phyloP scores from a whole-genome alignment of 2,329 filamentous ascomycete species.

The Escovopsis sp. region DNA sequence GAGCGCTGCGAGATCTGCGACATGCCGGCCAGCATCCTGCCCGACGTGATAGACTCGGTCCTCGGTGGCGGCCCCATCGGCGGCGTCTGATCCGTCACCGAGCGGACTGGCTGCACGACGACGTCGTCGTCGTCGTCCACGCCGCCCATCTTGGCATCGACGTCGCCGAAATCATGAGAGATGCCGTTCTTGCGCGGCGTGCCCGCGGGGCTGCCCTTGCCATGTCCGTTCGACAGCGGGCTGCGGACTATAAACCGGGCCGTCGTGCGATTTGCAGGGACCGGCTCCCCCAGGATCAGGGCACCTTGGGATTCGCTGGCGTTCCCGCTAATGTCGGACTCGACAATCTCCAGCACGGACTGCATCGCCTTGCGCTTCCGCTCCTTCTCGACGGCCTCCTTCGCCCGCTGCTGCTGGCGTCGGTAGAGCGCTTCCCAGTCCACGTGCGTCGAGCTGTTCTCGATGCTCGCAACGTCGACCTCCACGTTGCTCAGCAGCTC shows the following conservation, averaged over 20 bases:
- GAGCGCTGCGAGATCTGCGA: slow-evolving; percentile 52
- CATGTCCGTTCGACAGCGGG: slow-evolving; percentile 45
- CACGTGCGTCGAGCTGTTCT: slow-evolving; percentile 48
- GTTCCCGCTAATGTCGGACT: slow-evolving; percentile 36
- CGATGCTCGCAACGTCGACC: slow-evolving; percentile 72
- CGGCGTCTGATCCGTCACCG: slow-evolving; percentile 10
- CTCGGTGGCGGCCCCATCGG: slow-evolving; percentile 35
- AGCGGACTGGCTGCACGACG: slow-evolving; percentile 11
- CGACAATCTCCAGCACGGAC: slow-evolving; percentile 33
- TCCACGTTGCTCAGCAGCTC: slow-evolving; percentile 89
- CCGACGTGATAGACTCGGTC: slow-evolving; percentile 18
- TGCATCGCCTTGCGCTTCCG: slow-evolving; percentile 49
- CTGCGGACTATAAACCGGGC: slow-evolving; percentile 42
- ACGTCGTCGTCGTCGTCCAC: slow-evolving; percentile 34
- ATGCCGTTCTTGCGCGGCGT: slow-evolving; percentile 37
- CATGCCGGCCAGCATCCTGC: slow-evolving; percentile 28
- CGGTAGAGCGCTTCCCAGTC: slow-evolving; percentile 75
- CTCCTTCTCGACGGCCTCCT: slow-evolving; percentile 43
- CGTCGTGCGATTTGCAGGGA: slow-evolving; percentile 39
- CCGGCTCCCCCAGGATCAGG: slow-evolving; percentile 47
- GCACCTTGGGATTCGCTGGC: slow-evolving; percentile 41
- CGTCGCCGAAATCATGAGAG: slow-evolving; percentile 25
- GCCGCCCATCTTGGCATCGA: slow-evolving; percentile 50
- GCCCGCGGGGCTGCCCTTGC: slow-evolving; percentile 18
- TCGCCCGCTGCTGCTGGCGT: slow-evolving; percentile 52